phyloP scores from a whole-genome alignment of 768 basidiomycete genomes.

The Calocera viscosa region DNA sequence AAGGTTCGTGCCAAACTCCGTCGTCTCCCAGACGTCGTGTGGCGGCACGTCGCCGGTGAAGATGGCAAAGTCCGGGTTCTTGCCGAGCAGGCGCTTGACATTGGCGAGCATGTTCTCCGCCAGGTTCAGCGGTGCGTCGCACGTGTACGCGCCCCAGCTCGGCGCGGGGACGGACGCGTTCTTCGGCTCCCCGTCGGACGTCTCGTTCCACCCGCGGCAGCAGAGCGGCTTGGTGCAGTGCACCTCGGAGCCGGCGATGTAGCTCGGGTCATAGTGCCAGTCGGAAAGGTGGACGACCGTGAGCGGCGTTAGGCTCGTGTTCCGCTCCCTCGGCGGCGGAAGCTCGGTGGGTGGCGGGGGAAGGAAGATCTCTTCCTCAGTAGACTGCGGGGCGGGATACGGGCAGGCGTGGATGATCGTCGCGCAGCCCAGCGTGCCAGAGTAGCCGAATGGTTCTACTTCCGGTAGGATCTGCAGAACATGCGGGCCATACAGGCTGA shows the following conservation, averaged over 20 bases:
- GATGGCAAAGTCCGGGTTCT: slow-evolving; percentile 4
- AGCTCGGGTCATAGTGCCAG: neutral
- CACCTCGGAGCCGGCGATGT: neutral
- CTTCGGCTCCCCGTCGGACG: neutral
- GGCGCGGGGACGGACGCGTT: neutral
- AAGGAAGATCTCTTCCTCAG: neutral
- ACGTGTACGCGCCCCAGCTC: slow-evolving; percentile 2
- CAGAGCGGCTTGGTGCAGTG: slow-evolving; percentile 2
- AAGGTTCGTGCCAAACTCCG: neutral
- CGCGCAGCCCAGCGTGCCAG: neutral
- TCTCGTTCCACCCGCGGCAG: slow-evolving; percentile 6
- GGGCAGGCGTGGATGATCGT: slow-evolving; percentile 6
- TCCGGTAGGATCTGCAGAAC: neutral
- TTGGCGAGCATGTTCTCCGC: neutral
- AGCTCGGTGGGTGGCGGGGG: neutral
- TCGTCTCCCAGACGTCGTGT: slow-evolving; percentile 1
- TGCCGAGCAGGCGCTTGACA: neutral
- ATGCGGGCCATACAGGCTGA: neutral
- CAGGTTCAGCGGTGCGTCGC: neutral
- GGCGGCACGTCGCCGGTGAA: neutral
- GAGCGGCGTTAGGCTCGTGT: neutral
- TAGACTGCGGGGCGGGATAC: neutral
- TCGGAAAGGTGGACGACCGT: slow-evolving; percentile 3
- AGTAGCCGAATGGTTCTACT: neutral
- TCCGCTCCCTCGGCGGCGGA: neutral